Conservation (phyloP, 106 monocot species). For the Gastrodia elata region DNA sequence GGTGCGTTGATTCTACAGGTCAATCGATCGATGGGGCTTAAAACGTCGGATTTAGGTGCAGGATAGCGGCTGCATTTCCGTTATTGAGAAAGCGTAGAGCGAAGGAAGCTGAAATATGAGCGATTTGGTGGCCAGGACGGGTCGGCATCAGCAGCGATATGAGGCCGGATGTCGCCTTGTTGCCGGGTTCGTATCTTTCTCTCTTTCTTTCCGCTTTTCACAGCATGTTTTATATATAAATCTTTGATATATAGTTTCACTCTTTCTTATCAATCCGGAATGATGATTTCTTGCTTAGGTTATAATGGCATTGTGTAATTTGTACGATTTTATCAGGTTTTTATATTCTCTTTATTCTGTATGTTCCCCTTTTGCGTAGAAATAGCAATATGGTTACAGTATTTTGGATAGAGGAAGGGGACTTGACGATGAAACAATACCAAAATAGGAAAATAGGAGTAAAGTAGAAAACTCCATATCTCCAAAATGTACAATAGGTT, state of each 20-base stretch:
- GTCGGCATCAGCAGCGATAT: slow-evolving; percentile 73
- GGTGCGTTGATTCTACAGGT: neutral
- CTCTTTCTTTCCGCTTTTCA: neutral
- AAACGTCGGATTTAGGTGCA: neutral
- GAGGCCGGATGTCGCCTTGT: slow-evolving; percentile 50
- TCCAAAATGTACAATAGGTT: no score
- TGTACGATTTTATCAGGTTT: neutral
- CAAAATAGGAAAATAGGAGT: no score
- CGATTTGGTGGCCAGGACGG: slow-evolving; percentile 65
- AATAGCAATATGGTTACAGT: no score
- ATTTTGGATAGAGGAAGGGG: no score
- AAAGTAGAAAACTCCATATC: no score
- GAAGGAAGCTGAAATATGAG: slow-evolving; percentile 25
- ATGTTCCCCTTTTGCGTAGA: no score
- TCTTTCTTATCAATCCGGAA: neutral
- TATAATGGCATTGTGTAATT: neutral
- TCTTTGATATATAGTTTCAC: neutral
- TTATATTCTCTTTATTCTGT: neutral
- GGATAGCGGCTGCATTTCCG: neutral
- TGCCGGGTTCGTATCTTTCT: slow-evolving; percentile 33
- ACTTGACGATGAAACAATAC: no score
- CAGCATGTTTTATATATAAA: neutral
- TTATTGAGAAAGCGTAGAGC: neutral
- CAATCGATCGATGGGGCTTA: neutral
- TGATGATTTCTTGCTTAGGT: neutral